These are phyloP conservation scores for Anaeramoeba flamelloides DNA, from an alignment of 78 protist species.

Conservation along the genomic window DNA sequence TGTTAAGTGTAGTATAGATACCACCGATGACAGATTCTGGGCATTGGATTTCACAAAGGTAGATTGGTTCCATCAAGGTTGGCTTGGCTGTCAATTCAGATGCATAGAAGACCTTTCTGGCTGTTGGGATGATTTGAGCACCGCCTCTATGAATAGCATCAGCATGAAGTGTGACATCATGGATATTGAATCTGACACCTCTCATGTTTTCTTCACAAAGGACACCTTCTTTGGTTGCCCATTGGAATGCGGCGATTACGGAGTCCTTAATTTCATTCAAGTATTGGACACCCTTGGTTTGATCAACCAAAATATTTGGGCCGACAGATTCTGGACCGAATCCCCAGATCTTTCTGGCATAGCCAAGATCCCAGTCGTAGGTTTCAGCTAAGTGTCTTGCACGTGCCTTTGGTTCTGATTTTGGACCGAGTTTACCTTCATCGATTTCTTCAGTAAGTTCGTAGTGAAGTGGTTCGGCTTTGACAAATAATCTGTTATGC, in stretches of 20 bases:
- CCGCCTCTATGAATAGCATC: conserved; percentile 97
- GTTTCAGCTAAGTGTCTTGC: conserved; percentile 55
- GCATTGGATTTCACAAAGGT: conserved; percentile 64
- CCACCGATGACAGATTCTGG: conserved; percentile 82
- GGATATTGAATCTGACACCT: conserved; percentile 70
- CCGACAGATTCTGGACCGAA: conserved; percentile 92
- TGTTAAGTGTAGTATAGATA: conserved; percentile 64
- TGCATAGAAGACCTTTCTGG: conserved; percentile 73
- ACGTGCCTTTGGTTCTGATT: conserved; percentile 42
- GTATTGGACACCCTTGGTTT: conserved; percentile 67
- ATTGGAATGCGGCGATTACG: conserved; percentile 77
- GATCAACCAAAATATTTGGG: conserved; percentile 78
- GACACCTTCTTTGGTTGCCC: conserved; percentile 89
- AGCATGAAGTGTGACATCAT: conserved; percentile 87
- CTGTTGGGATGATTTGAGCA: conserved; percentile 73
- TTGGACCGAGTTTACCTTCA: conserved; percentile 29
- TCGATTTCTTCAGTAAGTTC: conserved; percentile 78
- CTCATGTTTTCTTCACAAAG: conserved; percentile 90
- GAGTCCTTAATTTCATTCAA: conserved; percentile 90
- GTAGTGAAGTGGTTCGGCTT: conserved; percentile 73
- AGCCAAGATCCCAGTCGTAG: conserved; percentile 60
- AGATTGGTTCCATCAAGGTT: conserved; percentile 84
- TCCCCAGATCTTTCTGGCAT: conserved; percentile 86
- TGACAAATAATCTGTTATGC: conserved; percentile 91
- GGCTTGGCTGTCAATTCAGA: conserved; percentile 57